A percentile compares a stretch with the other conserved stretches of the same genome.
Evolutionary conservation across 2,329 filamentous ascomycete species (phyloP).

Genomic region (Aspergillus pseudotamarii): DNA sequence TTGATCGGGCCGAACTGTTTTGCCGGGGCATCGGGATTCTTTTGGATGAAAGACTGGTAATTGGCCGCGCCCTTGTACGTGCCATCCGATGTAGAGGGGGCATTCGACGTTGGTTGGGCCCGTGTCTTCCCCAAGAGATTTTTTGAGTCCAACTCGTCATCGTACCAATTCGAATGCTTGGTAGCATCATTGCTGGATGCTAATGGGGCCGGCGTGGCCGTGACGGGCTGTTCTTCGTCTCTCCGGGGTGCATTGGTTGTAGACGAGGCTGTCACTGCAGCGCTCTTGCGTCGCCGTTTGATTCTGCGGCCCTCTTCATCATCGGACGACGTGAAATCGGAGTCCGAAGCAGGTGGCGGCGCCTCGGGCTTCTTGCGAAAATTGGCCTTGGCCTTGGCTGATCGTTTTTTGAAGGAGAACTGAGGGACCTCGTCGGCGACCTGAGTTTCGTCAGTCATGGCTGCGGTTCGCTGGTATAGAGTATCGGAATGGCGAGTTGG

Average conservation of each 20-base stretch:
- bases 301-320: constrained; percentile 75
- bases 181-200: constrained; percentile 82
- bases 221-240: constrained; percentile 57
- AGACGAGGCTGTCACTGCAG: constrained; percentile 67
- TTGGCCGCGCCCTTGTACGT: constrained; percentile 77
- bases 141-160: constrained; percentile 63
- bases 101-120: constrained; percentile 19
- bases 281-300: constrained; percentile 76
- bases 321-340: constrained; percentile 71
- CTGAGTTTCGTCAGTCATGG: constrained; percentile 35
- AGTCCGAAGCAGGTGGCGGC: constrained; percentile 66
- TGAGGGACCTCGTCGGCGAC: constrained; percentile 30
- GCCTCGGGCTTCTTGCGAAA: constrained; percentile 80
- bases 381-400: constrained; percentile 73
- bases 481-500: background rate
- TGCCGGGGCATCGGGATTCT: constrained; percentile 72
- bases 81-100: constrained; percentile 54
- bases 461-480: background rate
- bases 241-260: constrained; percentile 37
- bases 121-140: constrained; percentile 43
- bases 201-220: constrained; percentile 64
- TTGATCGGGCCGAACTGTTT: constrained; percentile 83
- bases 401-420: constrained; percentile 78
- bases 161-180: constrained; percentile 86
- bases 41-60: constrained; percentile 74